Percentiles rank a stretch among this genome's conserved stretches.
phyloP scores from a whole-genome alignment of 2,329 filamentous ascomycete species.

The Ascosphaera pollenicola region DNA sequence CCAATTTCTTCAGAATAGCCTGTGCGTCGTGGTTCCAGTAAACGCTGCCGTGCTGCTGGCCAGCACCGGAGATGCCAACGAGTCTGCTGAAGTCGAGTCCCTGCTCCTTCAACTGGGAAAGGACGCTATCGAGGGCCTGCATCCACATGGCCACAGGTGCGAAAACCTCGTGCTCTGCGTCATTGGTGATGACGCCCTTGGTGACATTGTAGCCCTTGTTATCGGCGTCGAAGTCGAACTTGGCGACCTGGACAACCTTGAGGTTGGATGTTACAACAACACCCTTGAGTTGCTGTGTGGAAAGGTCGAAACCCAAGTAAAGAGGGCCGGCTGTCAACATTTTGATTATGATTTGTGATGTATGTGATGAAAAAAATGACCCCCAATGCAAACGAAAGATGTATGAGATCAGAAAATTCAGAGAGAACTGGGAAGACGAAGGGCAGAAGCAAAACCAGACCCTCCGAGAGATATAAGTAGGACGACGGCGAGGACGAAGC shows the following conservation, averaged over 20 bases:
- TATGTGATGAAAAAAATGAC: not conserved
- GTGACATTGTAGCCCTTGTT: conserved; percentile 53
- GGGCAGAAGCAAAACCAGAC: too few species aligned
- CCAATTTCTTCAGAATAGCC: conserved; percentile 36
- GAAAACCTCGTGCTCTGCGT: conserved; percentile 68
- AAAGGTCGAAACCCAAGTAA: conserved; percentile 87
- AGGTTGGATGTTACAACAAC: conserved; percentile 70
- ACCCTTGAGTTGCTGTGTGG: conserved; percentile 90
- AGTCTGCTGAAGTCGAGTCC: conserved; percentile 54
- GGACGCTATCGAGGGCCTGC: conserved; percentile 71
- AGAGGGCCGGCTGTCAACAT: conserved; percentile 30
- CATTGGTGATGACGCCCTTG: conserved; percentile 74
- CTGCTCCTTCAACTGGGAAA: conserved; percentile 46
- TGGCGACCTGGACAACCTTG: conserved; percentile 60
- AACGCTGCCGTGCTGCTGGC: conserved; percentile 94
- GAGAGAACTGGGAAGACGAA: too few species aligned
- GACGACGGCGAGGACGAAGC: too few species aligned
- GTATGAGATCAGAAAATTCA: too few species aligned
- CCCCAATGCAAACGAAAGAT: not conserved
- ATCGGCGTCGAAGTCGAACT: conserved; percentile 88
- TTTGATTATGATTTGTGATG: not conserved
- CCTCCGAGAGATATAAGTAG: too few species aligned
- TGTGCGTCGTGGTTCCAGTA: conserved; percentile 66
- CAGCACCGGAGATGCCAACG: conserved; percentile 67
- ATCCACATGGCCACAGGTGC: conserved; percentile 89